Conservation (phyloP, 73 alveolate species). For the Paramecium primaurelia region DNA sequence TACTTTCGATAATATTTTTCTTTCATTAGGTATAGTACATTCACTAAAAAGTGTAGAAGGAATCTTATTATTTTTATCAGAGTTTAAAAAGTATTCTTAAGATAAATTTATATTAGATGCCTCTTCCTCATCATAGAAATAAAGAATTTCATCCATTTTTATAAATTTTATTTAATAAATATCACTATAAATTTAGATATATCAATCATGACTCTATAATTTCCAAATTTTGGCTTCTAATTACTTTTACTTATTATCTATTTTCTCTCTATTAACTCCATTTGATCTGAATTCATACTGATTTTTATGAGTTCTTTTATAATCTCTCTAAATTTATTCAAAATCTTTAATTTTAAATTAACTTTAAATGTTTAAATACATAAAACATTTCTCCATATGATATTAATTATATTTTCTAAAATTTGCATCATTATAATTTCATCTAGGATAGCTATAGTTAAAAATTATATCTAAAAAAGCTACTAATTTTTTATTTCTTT, state of each 20-base stretch:
- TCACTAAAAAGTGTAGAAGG: neutral
- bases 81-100: neutral
- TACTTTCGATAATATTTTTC: neutral
- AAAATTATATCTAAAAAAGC: too few relatives aligned
- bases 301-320: too few relatives aligned
- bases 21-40: neutral
- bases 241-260: neutral
- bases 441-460: too few relatives aligned
- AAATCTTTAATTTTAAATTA: too few relatives aligned
- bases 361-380: too few relatives aligned
- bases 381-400: too few relatives aligned
- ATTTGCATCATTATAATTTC: too few relatives aligned
- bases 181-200: neutral
- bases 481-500: too few relatives aligned
- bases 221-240: neutral
- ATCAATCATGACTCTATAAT: neutral
- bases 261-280: neutral
- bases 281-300: neutral
- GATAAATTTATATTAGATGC: neutral
- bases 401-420: too few relatives aligned
- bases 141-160: constrained; percentile 15
- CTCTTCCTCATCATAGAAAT: constrained; percentile 29
- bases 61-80: neutral
- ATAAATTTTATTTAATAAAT: neutral
- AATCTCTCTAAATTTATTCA: neutral